Base-by-base conservation (phyloP, 768 basidiomycete genomes). In the Phlebiopsis gigantea region DNA sequence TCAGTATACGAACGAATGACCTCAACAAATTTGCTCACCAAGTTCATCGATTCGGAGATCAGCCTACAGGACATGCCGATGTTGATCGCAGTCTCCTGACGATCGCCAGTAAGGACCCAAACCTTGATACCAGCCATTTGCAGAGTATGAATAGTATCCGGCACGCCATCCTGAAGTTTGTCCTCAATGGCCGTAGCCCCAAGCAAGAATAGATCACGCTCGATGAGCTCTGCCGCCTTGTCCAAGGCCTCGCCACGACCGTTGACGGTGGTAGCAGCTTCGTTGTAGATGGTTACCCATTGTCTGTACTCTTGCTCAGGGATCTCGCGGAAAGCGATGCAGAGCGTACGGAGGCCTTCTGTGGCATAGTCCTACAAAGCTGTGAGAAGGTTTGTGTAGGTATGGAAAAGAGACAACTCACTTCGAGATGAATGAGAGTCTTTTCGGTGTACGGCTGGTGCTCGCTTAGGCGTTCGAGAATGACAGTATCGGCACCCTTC, bases 61-160 rank as follows among this genome's bases (percentile, higher is more conserved):
- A 99, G 72, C 60, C 93, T 82, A 75, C 97, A 98, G 1, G 94
- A 96, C 81, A 98, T 87, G 52, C 97, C 97, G 61, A 99, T 98
- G 66, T 99, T 99, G 72, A 99, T 98, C 15, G 97, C 97, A 1
- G 97, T 99, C 72, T 99, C 97, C 74, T 99, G 97, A 62, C 97
- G 78, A 70, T 99, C 97, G 0, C 97, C 97, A 1, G 97, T 99
- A 50, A 99, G 74, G 7, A 99, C 95, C 97, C 97, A 99, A 17
- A 99, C 86, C 81, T 98, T 99, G 73, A 99, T 97, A 2, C 97
- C 97, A 34, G 97, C 97, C 82, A 91, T 92, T 65, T 99, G 97
- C 46, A 99, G 71, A 0, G 95, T 98, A 68, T 98, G 95, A 48
- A 98, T 99, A 5, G 97, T 87, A 65, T 99, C 97, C 0, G 97